Base-by-base conservation (phyloP, 169 alveolate genomes). In the Cryptosporidium ryanae region DNA sequence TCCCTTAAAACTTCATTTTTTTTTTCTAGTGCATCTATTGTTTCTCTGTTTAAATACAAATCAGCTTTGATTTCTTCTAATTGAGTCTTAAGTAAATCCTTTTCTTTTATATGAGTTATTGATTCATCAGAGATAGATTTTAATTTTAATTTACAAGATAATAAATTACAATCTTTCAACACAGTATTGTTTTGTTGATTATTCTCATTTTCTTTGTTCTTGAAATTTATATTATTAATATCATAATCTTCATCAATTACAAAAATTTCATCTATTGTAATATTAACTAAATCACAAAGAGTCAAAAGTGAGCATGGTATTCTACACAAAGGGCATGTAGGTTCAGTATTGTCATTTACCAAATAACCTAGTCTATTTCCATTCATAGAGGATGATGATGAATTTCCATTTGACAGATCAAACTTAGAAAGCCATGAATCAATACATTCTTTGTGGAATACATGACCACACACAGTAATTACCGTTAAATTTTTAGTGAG, bases 381-480 rank as follows among this genome's bases (percentile, higher is more conserved):
- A 38, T 38, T 38, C 8, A 38, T 38, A 15, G 66, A 59, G 31
- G 57, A 43, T 18, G 52, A 3, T 21, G 15, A 29, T 12, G 50
- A 52, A 55, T 25, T 70, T 17, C 38, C 29, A 64, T 70, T 70
- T 18, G 65, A 13, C 13, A n/a, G 29, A 27, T 50, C 66, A 32
- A 64, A 70, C 12, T 34, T 70, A 10, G 84, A 52, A 5, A 70
- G 67, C 84, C 84, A 70, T 12, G 65, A 50, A 52, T 70, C 84
- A 8, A 70, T 70, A 29, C 84, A 70, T 38, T 52, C 12, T 25
- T 70, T 70, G 21, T 70, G 84, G 27, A 70, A 70, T n/a, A 70
- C 67, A 70, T 70, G 84, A 7, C 84, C 84, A 38, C 84, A 70
- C 21, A 70, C 84, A 49, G 84, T 70, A 27, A 70, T 70, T 29